phyloP scores from a whole-genome alignment of 2,329 filamentous ascomycete species.

The Epichloe glyceriae region DNA sequence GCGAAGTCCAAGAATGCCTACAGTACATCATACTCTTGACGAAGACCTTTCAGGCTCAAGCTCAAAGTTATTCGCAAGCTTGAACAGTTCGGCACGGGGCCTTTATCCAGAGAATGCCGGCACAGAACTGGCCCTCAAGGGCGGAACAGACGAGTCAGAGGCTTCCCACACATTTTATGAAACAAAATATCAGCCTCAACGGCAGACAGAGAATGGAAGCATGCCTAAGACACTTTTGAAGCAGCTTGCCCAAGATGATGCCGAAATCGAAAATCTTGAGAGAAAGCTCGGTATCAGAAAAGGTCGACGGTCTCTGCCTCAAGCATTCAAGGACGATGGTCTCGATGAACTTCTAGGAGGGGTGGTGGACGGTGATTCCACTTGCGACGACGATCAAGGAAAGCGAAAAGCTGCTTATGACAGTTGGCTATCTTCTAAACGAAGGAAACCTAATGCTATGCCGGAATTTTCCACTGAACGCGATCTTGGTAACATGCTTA shows the following conservation, averaged over 20 bases:
- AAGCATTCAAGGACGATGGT: conserved; percentile 69
- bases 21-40: neutral
- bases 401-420: conserved; percentile 48
- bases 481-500: neutral
- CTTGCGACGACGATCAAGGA: conserved; percentile 42
- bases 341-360: conserved; percentile 66
- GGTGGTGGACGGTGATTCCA: conserved; percentile 33
- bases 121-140: conserved; percentile 1
- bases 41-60: neutral
- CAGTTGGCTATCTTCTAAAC: conserved; percentile 47
- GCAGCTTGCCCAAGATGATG: conserved; percentile 66
- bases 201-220: conserved; percentile 15
- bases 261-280: conserved; percentile 77
- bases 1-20: neutral
- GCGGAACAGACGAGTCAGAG: conserved; percentile 8
- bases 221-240: conserved; percentile 23
- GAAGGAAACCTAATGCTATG: conserved; percentile 18
- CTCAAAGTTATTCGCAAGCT: neutral
- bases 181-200: conserved; percentile 15
- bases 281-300: conserved; percentile 73
- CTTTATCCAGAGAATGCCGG: neutral
- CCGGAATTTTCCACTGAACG: conserved; percentile 3
- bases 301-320: conserved; percentile 59
- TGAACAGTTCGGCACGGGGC: neutral
- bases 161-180: conserved; percentile 3